Evolutionary conservation across 495 filamentous ascomycete species (phyloP).

Genomic region (Echria macrotheca): DNA sequence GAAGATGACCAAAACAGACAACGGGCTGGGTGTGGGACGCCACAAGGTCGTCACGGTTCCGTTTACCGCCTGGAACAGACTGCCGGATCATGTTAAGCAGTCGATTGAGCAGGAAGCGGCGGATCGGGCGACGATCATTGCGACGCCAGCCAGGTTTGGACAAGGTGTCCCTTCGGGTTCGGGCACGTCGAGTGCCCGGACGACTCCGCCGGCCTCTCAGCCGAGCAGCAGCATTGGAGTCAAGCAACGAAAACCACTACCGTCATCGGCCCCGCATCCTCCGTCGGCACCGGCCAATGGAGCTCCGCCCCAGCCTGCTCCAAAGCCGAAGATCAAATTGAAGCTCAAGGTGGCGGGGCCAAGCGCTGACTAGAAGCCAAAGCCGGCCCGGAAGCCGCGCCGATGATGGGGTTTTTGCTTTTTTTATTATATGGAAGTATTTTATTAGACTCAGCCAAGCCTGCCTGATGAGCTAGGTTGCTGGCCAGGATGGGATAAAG

Average conservation of each 20-base stretch:
- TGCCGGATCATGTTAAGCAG: constrained; percentile 8
- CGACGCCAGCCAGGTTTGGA: constrained; percentile 12
- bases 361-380: background rate
- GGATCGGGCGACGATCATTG: constrained; percentile 11
- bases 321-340: constrained; percentile 32
- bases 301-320: constrained; percentile 11
- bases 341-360: constrained; percentile 29
- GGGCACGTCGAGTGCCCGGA: background rate
- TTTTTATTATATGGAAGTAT: too few relatives aligned
- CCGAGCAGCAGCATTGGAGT: background rate
- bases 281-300: constrained; percentile 6
- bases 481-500: too few relatives aligned
- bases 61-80: constrained; percentile 16
- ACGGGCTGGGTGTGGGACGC: constrained; percentile 13
- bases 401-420: too few relatives aligned
- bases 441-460: too few relatives aligned
- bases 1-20: constrained; percentile 34
- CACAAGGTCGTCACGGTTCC: constrained; percentile 20
- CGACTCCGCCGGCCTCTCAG: background rate
- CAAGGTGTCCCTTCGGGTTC: background rate
- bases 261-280: constrained; percentile 25
- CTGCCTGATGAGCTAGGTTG: too few relatives aligned
- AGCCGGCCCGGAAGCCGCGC: too few relatives aligned
- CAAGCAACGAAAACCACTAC: constrained; percentile 36
- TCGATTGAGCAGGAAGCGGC: background rate